These are phyloP conservation scores for Fusarium nanum DNA, from an alignment of 2,329 filamentous ascomycete genomes.

Conservation along the genomic window DNA sequence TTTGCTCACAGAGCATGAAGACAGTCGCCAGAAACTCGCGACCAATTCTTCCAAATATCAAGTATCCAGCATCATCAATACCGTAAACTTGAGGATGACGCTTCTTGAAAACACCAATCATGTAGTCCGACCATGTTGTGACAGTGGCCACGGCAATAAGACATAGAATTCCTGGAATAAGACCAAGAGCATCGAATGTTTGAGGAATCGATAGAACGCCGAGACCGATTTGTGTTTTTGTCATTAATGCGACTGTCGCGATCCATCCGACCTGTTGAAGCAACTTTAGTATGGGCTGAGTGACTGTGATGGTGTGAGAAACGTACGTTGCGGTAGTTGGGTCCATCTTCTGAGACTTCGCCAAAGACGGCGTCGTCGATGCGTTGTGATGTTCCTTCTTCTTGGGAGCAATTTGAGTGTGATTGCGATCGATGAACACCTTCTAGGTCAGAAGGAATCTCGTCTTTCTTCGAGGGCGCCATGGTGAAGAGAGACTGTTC, in stretches of 20 bases:
- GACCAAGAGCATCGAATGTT: constrained; percentile 58
- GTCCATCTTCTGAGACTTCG: constrained; percentile 16
- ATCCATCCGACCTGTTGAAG: constrained; percentile 55
- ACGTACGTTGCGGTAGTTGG: constrained; percentile 24
- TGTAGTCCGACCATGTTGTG: constrained; percentile 49
- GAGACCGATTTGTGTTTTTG: constrained; percentile 60
- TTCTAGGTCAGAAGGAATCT: constrained; percentile 13
- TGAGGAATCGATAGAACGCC: constrained; percentile 62
- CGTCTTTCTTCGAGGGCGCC: constrained; percentile 20
- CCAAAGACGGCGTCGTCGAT: constrained; percentile 25
- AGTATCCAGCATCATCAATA: constrained; percentile 63
- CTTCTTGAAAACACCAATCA: constrained; percentile 63
- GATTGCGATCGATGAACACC: neutral
- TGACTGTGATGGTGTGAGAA: neutral
- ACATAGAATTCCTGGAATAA: constrained; percentile 60
- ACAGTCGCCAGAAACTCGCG: constrained; percentile 55
- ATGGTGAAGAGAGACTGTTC: neutral
- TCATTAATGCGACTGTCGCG: constrained; percentile 58
- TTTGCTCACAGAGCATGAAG: constrained; percentile 51
- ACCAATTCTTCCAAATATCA: constrained; percentile 62
- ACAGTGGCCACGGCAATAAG: constrained; percentile 55
- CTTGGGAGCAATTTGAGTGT: neutral
- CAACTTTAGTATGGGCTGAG: neutral
- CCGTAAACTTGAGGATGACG: constrained; percentile 63
- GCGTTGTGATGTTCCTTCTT: constrained; percentile 4